Conservation (phyloP, 176 grass and related monocot genomes). For the Carex cristatella region DNA sequence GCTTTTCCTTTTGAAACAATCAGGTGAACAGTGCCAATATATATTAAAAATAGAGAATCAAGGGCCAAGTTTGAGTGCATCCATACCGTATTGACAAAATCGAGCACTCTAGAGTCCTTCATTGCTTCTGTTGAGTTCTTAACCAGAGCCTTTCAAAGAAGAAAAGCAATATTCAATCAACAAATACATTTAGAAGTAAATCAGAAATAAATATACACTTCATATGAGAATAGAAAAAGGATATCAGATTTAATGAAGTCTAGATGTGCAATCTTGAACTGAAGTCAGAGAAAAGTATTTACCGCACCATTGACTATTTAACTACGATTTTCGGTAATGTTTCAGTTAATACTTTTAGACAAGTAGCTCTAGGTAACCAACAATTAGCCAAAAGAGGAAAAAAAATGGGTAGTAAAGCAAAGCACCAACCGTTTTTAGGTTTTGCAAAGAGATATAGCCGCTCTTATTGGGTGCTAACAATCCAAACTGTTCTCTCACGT, state of each 20-base stretch:
- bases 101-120: conserved; percentile 90
- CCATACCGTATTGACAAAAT: conserved; percentile 87
- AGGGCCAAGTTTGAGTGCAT: not conserved
- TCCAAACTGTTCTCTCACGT: conserved; percentile 87
- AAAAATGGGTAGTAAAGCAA: not conserved
- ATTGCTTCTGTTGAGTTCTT: conserved; percentile 92
- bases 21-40: not conserved
- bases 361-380: not conserved
- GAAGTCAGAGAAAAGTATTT: not conserved
- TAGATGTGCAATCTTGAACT: not conserved
- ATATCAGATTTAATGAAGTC: not conserved
- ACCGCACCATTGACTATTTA: not conserved
- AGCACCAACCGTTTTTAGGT: conserved; percentile 76
- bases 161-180: not conserved
- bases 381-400: not conserved
- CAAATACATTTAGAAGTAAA: not conserved
- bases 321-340: not conserved
- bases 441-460: conserved; percentile 91
- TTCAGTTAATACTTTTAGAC: not conserved
- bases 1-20: not conserved
- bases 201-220: not conserved
- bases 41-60: not conserved
- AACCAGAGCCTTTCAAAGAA: conserved; percentile 54
- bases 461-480: conserved; percentile 82
- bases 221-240: not conserved